Evolutionary conservation across 1,284 basidiomycete genomes (phyloP), one percentile per base, ranked within the genome.

Genomic region (Kwoniella shivajii): DNA sequence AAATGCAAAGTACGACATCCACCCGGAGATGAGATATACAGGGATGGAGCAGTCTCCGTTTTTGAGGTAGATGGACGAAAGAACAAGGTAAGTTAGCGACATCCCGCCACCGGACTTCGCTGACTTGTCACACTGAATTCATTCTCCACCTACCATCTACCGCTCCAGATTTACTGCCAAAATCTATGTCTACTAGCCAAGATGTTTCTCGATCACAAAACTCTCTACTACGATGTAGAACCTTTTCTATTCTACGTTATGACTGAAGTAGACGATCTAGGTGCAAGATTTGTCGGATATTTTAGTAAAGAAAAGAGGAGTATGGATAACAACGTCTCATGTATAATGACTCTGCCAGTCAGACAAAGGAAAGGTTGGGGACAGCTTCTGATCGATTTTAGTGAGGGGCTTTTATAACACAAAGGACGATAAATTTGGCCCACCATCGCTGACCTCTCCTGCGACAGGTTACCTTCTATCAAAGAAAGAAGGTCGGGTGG

Each of bases 161-260:
- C n/a, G n/a, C n/a, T n/a, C n/a, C 64, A 90, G 89, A 98, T 98
- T 69, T 99, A 98, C 78, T 99, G 96, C 75, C 96, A 99, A 76
- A 98, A 99, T 74, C 84, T 99, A n/a, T 99, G 96, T 78, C 82
- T 99, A 54, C 83, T 99, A 29, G 95, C 95, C 56, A 99, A 98
- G 79, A 97, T 98, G 92, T 99, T 99, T 77, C 85, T 99, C 64
- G 94, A 99, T 74, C 95, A 98, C 82, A 99, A 99, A 79, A 98
- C 95, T 20, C 85, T 99, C 41, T 99, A 99, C 79, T 99, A 99
- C 80, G 96, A 99, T 77, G 96, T 99, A 59, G 96, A 99, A 77
- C 96, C 96, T 0, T 99, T 99, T 79, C 80, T 99, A 30, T 99
- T 99, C 80, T 99, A 99, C 78, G 91, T 99, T 68, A 92, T 97